Percentiles rank a stretch among this genome's conserved stretches.
These are phyloP conservation scores for Obba rivulosa DNA, from an alignment of 768 basidiomycete species.

Conservation along the genomic window DNA sequence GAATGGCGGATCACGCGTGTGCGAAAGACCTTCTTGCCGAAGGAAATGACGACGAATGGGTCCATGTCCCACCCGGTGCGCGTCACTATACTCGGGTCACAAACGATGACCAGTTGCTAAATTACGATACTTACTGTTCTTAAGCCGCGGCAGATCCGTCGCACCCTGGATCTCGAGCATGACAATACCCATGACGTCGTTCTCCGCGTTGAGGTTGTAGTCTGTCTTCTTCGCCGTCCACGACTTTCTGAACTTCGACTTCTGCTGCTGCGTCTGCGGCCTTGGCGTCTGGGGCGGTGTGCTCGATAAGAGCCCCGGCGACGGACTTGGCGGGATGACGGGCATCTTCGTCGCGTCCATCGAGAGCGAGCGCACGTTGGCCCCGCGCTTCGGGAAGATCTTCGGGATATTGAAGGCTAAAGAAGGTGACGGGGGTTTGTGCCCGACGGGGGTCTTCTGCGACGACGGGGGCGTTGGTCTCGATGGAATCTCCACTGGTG, in stretches of 20 bases:
- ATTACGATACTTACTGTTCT: constrained; percentile 63
- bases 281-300: constrained; percentile 18
- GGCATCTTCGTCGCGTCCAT: constrained; percentile 17
- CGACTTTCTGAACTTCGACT: constrained; percentile 34
- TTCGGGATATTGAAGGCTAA: constrained; percentile 22
- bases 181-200: constrained; percentile 91
- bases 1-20: constrained; percentile 85
- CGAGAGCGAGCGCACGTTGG: constrained; percentile 26
- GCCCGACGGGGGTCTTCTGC: constrained; percentile 16
- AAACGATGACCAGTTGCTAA: background rate
- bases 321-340: constrained; percentile 7
- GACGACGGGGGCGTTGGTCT: constrained; percentile 9
- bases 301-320: constrained; percentile 12
- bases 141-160: constrained; percentile 76
- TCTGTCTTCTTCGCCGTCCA: constrained; percentile 35
- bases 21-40: constrained; percentile 95
- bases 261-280: constrained; percentile 19
- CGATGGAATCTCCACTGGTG: constrained; percentile 9
- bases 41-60: constrained; percentile 92
- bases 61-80: constrained; percentile 95
- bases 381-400: constrained; percentile 30
- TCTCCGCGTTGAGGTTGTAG: constrained; percentile 60
- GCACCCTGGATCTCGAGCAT: constrained; percentile 89
- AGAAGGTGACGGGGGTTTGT: constrained; percentile 20
- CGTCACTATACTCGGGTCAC: constrained; percentile 48